phyloP scores from a whole-genome alignment of 225 moss, liverwort and hornwort genomes.

The Polytrichum commune region DNA sequence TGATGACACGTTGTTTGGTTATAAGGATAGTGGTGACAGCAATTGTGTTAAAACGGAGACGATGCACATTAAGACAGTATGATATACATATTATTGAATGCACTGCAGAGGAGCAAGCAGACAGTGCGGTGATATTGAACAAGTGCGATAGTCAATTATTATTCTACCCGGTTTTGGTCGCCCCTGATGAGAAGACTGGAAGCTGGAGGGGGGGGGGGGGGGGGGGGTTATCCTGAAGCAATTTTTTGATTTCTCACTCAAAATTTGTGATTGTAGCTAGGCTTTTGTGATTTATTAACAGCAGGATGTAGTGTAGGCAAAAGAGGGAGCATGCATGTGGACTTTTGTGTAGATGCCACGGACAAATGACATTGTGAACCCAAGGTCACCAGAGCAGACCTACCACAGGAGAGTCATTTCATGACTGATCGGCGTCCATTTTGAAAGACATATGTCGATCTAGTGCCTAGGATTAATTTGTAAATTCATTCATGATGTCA shows the following conservation, averaged over 20 bases:
- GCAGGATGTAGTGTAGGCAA: slow-evolving; percentile 62
- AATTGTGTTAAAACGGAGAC: slow-evolving; percentile 15
- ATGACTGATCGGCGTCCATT: slow-evolving; percentile 59
- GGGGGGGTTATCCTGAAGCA: slow-evolving; percentile 31
- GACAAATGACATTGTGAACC: slow-evolving; percentile 56
- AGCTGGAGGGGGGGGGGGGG: slow-evolving; percentile 22
- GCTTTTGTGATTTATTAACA: slow-evolving; percentile 53
- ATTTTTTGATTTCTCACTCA: slow-evolving; percentile 61
- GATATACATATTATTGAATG: slow-evolving; percentile 49
- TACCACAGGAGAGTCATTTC: slow-evolving; percentile 54
- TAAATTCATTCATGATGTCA: slow-evolving; percentile 76
- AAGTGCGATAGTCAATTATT: slow-evolving; percentile 41
- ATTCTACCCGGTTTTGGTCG: slow-evolving; percentile 60
- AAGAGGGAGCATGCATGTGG: slow-evolving; percentile 44
- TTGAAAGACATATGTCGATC: slow-evolving; percentile 50
- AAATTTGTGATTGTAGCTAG: slow-evolving; percentile 65
- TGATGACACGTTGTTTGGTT: no score
- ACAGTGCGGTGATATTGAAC: slow-evolving; percentile 39
- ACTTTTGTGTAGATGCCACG: slow-evolving; percentile 55
- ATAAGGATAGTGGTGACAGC: background rate
- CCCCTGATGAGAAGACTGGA: slow-evolving; percentile 32
- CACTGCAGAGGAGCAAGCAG: slow-evolving; percentile 44
- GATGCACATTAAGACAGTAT: slow-evolving; percentile 7
- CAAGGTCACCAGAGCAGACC: slow-evolving; percentile 49
- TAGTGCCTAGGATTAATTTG: slow-evolving; percentile 63